phyloP scores from a whole-genome alignment of 352 stramenopile genomes.

The Pythium diclinum region DNA sequence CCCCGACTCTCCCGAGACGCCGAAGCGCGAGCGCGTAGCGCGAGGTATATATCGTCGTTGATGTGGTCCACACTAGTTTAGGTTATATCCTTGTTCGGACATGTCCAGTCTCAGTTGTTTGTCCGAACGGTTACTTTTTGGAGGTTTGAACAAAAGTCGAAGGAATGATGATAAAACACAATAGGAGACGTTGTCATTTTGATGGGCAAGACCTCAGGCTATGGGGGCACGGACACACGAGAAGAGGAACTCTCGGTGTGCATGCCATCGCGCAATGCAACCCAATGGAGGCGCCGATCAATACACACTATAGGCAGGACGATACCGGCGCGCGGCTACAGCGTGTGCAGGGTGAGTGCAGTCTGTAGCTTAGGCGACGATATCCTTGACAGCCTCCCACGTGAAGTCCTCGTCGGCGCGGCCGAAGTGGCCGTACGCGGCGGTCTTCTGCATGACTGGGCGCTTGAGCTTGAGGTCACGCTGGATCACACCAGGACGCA shows the following conservation, averaged over 20 bases:
- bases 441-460: conserved; percentile 98
- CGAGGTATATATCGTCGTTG: too few species aligned
- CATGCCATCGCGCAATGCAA: conserved; percentile 9
- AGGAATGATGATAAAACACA: conserved; percentile 16
- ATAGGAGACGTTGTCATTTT: conserved; percentile 22
- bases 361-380: conserved; percentile 54
- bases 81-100: not conserved
- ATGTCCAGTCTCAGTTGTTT: conserved; percentile 1
- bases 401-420: conserved; percentile 98
- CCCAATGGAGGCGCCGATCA: conserved; percentile 24
- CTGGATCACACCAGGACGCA: conserved; percentile 97
- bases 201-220: conserved; percentile 20
- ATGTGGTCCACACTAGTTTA: conserved; percentile 1
- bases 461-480: conserved; percentile 97
- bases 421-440: conserved; percentile 99
- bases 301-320: conserved; percentile 24
- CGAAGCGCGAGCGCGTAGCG: not conserved
- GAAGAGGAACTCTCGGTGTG: conserved; percentile 10
- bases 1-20: not conserved
- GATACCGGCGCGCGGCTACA: conserved; percentile 15
- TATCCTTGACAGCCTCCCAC: conserved; percentile 97
- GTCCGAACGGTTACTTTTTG: not conserved
- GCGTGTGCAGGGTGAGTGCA: not conserved
- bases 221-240: conserved; percentile 22
- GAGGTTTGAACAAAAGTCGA: not conserved